Evolutionary conservation across 1,284 basidiomycete genomes (phyloP), one percentile per base, ranked within the genome.

Genomic region (Volvariella surrecta): DNA sequence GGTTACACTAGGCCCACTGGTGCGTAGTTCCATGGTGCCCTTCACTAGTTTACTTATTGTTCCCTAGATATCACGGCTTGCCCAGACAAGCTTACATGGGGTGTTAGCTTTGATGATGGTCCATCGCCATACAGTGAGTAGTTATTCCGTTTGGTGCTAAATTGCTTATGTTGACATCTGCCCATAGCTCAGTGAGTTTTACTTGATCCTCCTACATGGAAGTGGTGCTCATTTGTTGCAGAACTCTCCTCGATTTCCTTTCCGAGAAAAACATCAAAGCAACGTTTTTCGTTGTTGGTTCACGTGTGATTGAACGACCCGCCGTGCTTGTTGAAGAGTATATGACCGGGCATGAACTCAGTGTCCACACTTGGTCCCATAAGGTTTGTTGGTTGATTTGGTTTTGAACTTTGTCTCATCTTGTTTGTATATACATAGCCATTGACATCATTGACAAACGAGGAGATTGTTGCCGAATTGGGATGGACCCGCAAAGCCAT

Each of bases 281-380:
- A 3, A 96, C 93, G 2, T 96, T 97, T 73, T 97, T 95, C 67
- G 80, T 91, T 39, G 83, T 96, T 16, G 92, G 92, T 43, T 94
- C 90, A 22, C 88, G 93, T 52, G 85, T 87, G 50, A 75, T 95
- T 50, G 85, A 89, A 48, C 74, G 79, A 45, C 87, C 92, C 3
- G 58, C 72, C 13, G 77, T 92, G 53, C 73, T 96, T 16, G 66
- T 86, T 40, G 80, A 85, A 50, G 89, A 94, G 60, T 91, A 92
- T 68, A 85, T 91, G 80, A 48, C 69, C 43, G 85, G 91, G 32
- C 83, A 92, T 57, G 86, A 90, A 58, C 82, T 90, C 52, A 73
- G 73, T 50, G 76, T 84, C 8, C 84, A 88, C 59, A 88, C 85
- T 15, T 88, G 84, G 84, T 85, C 82, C 2, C 84, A 87, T 53